Conservation (phyloP, 441 rosid genomes). For the Omphalea diandra region DNA sequence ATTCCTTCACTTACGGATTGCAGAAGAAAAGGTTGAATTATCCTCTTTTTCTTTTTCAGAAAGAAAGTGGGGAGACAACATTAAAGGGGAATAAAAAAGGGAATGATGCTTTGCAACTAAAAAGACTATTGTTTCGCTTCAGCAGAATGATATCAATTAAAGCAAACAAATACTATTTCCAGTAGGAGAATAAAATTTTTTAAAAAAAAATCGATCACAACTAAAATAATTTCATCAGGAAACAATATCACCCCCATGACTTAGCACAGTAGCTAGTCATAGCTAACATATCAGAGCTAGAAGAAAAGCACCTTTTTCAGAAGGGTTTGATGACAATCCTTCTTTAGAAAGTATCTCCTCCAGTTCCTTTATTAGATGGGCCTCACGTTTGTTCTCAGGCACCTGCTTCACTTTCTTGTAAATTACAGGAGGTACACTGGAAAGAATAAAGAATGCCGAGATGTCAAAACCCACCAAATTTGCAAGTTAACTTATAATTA, state of each 20-base stretch:
- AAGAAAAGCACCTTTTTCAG: slow-evolving; percentile 64
- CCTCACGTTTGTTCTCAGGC: slow-evolving; percentile 75
- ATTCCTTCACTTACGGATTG: neutral
- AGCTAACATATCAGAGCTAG: slow-evolving; percentile 11
- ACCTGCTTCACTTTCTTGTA: slow-evolving; percentile 89
- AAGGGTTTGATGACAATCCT: slow-evolving; percentile 78
- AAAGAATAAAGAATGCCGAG: slow-evolving; percentile 18
- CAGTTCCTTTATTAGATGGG: slow-evolving; percentile 67
- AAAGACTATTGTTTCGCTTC: neutral
- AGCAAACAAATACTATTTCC: neutral
- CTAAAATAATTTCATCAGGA: neutral
- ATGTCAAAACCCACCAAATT: slow-evolving; percentile 23
- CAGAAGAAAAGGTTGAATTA: neutral
- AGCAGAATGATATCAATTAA: neutral
- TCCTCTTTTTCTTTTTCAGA: neutral
- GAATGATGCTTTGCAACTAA: neutral
- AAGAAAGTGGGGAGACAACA: no score
- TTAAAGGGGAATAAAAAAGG: neutral
- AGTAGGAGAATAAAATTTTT: neutral
- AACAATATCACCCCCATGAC: slow-evolving; percentile 11
- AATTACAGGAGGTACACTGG: slow-evolving; percentile 71
- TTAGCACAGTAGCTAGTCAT: neutral
- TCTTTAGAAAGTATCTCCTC: slow-evolving; percentile 82
- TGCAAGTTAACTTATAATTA: slow-evolving; percentile 8
- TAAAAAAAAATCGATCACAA: neutral